Evolutionary conservation across 1,284 basidiomycete genomes (phyloP).

Genomic region (Albatrellus sp.): DNA sequence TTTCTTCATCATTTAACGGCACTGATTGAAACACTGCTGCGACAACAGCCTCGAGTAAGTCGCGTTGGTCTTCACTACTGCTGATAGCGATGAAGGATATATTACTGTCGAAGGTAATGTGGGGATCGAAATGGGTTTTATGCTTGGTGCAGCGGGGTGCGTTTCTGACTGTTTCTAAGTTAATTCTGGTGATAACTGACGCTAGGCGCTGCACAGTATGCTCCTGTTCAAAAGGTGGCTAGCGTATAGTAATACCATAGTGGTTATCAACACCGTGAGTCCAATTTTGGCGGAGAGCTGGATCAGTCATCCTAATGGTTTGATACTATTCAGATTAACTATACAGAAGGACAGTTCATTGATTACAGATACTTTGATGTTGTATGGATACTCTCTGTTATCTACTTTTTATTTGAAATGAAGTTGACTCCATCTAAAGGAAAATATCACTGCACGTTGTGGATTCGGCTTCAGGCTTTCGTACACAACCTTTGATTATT

Average conservation of each 20-base stretch:
- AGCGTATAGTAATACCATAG: conserved; percentile 53
- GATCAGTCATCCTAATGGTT: conserved; percentile 50
- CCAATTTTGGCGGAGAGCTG: conserved; percentile 55
- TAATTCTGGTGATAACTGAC: background rate
- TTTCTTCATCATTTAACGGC: conserved; percentile 42
- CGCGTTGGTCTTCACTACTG: conserved; percentile 55
- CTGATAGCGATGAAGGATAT: conserved; percentile 35
- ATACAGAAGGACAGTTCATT: conserved; percentile 44
- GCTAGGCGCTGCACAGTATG: conserved; percentile 27
- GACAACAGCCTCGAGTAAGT: conserved; percentile 35
- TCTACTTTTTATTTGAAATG: conserved; percentile 11
- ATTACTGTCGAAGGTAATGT: conserved; percentile 49
- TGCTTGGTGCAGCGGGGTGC: conserved; percentile 48
- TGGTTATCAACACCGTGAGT: conserved; percentile 66
- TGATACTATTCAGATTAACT: conserved; percentile 26
- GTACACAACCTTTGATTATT: conserved; percentile 51
- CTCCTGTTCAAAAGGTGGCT: conserved; percentile 39
- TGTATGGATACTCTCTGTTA: conserved; percentile 16
- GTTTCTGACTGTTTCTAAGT: conserved; percentile 3
- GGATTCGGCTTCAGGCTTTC: conserved; percentile 48
- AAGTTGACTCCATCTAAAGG: conserved; percentile 6
- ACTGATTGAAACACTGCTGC: conserved; percentile 37
- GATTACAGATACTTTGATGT: conserved; percentile 58
- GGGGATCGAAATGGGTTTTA: conserved; percentile 68
- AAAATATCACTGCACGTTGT: conserved; percentile 45